Evolutionary conservation across 306 rosid species (phyloP).

Genomic region (Cicer pinnatifidum): DNA sequence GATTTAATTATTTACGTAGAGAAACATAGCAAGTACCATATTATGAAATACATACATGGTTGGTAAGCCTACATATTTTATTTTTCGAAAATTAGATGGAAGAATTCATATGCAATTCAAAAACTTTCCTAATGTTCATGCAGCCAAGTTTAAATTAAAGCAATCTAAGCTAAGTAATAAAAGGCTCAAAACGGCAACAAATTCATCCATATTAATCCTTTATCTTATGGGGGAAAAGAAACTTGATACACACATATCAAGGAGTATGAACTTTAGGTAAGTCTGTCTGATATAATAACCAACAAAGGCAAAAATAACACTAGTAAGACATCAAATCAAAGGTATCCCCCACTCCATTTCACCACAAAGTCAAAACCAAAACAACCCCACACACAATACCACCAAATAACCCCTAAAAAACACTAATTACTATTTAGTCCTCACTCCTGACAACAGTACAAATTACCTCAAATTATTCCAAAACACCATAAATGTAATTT

Average conservation of each 20-base stretch:
- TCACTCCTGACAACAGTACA: slow-evolving; percentile 4
- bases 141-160: slow-evolving; percentile 45
- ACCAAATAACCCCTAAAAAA: neutral
- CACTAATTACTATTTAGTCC: neutral
- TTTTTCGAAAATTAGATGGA: neutral
- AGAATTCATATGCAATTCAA: neutral
- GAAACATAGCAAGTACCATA: too few relatives aligned
- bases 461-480: neutral
- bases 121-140: neutral
- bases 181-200: slow-evolving; percentile 37
- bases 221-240: slow-evolving; percentile 27
- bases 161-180: slow-evolving; percentile 7
- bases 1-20: too few relatives aligned
- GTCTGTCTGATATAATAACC: slow-evolving; percentile 42
- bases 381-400: slow-evolving; percentile 4
- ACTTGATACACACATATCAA: slow-evolving; percentile 39
- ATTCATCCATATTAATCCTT: neutral
- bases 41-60: too few relatives aligned
- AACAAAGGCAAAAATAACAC: slow-evolving; percentile 10
- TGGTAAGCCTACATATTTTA: neutral
- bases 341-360: slow-evolving; percentile 2
- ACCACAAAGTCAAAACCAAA: slow-evolving; percentile 49
- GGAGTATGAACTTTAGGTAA: slow-evolving; percentile 43
- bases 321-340: slow-evolving; percentile 14
- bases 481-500: slow-evolving; percentile 50